Evolutionary conservation across 148 eudicot genomes (phyloP), one percentile per base, ranked within the genome.

Genomic region (Pharnaceum exiguum): DNA sequence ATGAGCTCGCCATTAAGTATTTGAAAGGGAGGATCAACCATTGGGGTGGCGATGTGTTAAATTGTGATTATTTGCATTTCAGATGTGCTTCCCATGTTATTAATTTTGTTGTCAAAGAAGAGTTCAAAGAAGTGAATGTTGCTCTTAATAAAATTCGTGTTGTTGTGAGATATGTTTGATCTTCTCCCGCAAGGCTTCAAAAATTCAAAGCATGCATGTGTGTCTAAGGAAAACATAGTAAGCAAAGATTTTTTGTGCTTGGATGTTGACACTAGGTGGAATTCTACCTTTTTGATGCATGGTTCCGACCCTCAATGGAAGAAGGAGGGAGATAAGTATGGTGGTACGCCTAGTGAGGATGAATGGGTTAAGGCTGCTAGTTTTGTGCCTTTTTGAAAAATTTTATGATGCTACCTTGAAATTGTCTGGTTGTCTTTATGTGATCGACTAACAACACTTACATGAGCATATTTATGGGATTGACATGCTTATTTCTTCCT

Each of bases 41-140:
- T 21, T 15, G 43, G 37, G 13, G 21, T 0, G 39, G 43, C 19
- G 37, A 36, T 46, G 55, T 61, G 26, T 39, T 62, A 15, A 19
- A 62, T 24, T 44, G 51, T 21, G 12, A 55, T 15, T 51, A n/a
- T 46, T 26, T 67, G 22, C 64, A 58, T 33, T 27, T 56, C 47
- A 28, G 37, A 8, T 54, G 46, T 54, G 43, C 45, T 10, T 23
- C 68, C 11, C 68, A 64, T 21, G 45, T 64, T 27, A 18, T 25
- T 21, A 54, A 46, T 55, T 53, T 51, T 9, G 45, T 46, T 33
- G 55, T 66, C 2, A 57, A 42, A 16, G 50, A 57, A 26, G 50
- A 49, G 4, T 38, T 39, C 8, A 57, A 46, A 7, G 44, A 66
- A 26, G 15, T 57, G 11, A 15, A 24, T 46, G 3, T 24, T 2